Percentiles rank a stretch among this genome's conserved stretches.
phyloP scores from a whole-genome alignment of 2,329 filamentous ascomycete genomes.

The Apiospora rasikravindrae region DNA sequence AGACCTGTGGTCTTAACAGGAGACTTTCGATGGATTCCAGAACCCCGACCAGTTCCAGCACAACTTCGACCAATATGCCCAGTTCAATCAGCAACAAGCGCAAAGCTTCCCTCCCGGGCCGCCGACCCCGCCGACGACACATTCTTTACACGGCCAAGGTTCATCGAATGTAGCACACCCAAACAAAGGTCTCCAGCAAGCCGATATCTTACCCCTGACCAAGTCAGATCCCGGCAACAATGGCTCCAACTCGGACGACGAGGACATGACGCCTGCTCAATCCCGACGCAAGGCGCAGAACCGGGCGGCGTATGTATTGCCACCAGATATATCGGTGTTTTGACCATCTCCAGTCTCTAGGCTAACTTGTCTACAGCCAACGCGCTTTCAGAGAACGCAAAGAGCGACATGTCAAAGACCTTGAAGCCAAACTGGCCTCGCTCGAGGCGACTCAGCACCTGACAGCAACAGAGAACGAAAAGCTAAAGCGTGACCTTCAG shows the following conservation, averaged over 20 bases:
- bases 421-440: constrained; percentile 81
- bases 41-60: constrained; percentile 53
- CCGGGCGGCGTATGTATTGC: constrained; percentile 60
- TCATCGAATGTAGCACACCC: constrained; percentile 26
- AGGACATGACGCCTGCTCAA: constrained; percentile 61
- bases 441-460: constrained; percentile 77
- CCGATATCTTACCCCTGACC: constrained; percentile 41
- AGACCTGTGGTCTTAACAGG: constrained; percentile 43
- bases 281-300: constrained; percentile 66
- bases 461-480: constrained; percentile 83
- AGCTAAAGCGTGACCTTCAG: constrained; percentile 81
- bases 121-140: constrained; percentile 55
- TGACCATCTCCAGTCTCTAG: background rate
- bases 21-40: constrained; percentile 54
- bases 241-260: constrained; percentile 61
- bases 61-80: constrained; percentile 51
- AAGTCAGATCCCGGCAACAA: constrained; percentile 45
- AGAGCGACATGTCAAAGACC: constrained; percentile 90
- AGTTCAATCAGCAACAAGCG: constrained; percentile 45
- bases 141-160: constrained; percentile 29
- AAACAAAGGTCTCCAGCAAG: constrained; percentile 29
- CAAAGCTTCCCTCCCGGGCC: constrained; percentile 52
- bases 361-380: constrained; percentile 64
- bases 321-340: background rate
- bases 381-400: constrained; percentile 96